phyloP scores from a whole-genome alignment of 495 filamentous ascomycete genomes.

The Pyronema domesticum region DNA sequence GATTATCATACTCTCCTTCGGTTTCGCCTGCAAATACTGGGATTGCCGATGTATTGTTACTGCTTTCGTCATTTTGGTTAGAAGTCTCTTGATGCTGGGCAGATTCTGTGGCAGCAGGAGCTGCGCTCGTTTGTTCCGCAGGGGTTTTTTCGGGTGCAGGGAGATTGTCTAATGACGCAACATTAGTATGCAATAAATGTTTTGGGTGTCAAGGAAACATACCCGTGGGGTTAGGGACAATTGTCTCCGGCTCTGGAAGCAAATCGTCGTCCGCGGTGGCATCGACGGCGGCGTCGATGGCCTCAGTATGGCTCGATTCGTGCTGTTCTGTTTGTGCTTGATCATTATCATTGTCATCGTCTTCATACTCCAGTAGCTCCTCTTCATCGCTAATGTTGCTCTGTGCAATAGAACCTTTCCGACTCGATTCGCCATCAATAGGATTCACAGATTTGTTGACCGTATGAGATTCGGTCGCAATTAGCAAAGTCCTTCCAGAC shows the following conservation, averaged over 20 bases:
- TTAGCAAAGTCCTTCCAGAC: too few relatives aligned
- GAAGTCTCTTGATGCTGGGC: background rate
- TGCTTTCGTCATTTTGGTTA: constrained; percentile 3
- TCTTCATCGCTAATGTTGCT: constrained; percentile 2
- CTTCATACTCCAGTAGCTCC: constrained; percentile 11
- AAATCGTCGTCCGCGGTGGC: too few relatives aligned
- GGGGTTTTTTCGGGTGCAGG: background rate
- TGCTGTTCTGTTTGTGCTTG: background rate
- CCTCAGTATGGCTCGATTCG: background rate
- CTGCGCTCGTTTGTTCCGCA: background rate
- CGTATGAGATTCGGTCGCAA: background rate
- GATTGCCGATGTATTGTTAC: constrained; percentile 3
- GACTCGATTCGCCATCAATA: constrained; percentile 4
- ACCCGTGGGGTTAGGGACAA: too few relatives aligned
- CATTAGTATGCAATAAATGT: too few relatives aligned
- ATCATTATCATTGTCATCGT: constrained; percentile 6
- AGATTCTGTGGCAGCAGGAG: background rate
- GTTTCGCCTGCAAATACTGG: constrained; percentile 4
- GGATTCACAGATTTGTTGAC: background rate
- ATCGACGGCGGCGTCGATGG: too few relatives aligned
- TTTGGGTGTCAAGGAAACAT: too few relatives aligned
- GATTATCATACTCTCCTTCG: constrained; percentile 5
- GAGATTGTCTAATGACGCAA: background rate
- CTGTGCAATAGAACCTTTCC: background rate
- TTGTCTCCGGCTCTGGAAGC: too few relatives aligned